Evolutionary conservation across 495 filamentous ascomycete genomes (phyloP).

Genomic region (Penicillium pancosmium): DNA sequence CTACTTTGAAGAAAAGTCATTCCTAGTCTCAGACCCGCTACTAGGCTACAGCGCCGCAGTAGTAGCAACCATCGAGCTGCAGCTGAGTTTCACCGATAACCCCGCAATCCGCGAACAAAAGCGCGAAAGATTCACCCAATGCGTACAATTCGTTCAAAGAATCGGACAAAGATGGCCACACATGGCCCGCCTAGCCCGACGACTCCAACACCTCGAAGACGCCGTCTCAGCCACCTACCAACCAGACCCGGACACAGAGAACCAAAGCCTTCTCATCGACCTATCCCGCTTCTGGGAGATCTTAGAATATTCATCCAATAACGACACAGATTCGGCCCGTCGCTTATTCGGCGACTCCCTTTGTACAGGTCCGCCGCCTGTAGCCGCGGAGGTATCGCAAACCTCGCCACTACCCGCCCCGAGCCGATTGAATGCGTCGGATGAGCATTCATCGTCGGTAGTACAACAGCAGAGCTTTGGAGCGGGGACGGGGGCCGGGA

Average conservation of each 20-base stretch:
- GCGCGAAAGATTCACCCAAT: conserved; percentile 47
- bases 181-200: conserved; percentile 48
- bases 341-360: conserved; percentile 48
- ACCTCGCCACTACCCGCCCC: conserved; percentile 50
- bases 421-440: conserved; percentile 33
- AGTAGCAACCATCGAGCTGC: conserved; percentile 52
- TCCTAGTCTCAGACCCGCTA: conserved; percentile 48
- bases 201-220: conserved; percentile 44
- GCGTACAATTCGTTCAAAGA: conserved; percentile 46
- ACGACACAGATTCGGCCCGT: conserved; percentile 41
- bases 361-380: conserved; percentile 26
- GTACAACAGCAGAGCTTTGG: conserved; percentile 17
- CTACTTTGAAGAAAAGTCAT: conserved; percentile 46
- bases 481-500: conserved; percentile 15
- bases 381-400: conserved; percentile 45
- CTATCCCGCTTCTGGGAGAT: conserved; percentile 54
- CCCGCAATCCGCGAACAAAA: conserved; percentile 42
- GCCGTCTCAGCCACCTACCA: conserved; percentile 51
- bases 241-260: conserved; percentile 40
- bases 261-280: conserved; percentile 50
- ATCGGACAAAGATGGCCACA: conserved; percentile 50
- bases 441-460: conserved; percentile 20
- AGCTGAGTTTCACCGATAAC: conserved; percentile 50
- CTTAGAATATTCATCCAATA: conserved; percentile 51
- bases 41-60: conserved; percentile 53